Evolutionary conservation across 441 rosid genomes (phyloP).

Genomic region (Aleurites moluccanus): DNA sequence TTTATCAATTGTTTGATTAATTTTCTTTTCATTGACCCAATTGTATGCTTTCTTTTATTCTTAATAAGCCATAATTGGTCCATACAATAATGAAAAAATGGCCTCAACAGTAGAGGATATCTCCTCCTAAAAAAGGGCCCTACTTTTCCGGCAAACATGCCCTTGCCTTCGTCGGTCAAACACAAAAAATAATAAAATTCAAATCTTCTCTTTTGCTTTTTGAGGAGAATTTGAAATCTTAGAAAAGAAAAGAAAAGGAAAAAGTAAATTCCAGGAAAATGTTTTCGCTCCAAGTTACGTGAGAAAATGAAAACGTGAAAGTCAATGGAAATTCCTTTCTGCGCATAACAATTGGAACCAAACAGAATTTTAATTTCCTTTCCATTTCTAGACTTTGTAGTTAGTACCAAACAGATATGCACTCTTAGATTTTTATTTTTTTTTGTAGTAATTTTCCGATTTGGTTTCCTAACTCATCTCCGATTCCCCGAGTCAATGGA

Average conservation of each 20-base stretch:
- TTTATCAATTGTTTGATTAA: no score
- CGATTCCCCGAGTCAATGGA: conserved; percentile 38
- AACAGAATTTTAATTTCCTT: not conserved
- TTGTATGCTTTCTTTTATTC: no score
- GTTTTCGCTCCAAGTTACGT: not conserved
- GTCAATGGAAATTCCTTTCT: not conserved
- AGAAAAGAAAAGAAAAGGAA: not conserved
- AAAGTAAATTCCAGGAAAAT: not conserved
- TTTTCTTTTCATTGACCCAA: no score
- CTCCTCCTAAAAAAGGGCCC: not conserved
- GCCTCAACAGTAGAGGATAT: not conserved
- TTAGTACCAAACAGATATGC: not conserved
- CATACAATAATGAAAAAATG: no score
- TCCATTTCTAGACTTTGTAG: not conserved
- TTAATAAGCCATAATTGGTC: not conserved
- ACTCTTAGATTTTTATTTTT: not conserved
- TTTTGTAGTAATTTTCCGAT: not conserved
- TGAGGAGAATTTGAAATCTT: not conserved
- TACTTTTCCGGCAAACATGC: not conserved
- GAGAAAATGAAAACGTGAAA: not conserved
- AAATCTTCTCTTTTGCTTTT: no score
- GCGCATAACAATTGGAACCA: not conserved
- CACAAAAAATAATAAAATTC: not conserved
- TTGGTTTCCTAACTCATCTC: not conserved
- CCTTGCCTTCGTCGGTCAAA: not conserved